phyloP scores from a whole-genome alignment of 495 filamentous ascomycete species.

The Lasiosphaeria ovina region DNA sequence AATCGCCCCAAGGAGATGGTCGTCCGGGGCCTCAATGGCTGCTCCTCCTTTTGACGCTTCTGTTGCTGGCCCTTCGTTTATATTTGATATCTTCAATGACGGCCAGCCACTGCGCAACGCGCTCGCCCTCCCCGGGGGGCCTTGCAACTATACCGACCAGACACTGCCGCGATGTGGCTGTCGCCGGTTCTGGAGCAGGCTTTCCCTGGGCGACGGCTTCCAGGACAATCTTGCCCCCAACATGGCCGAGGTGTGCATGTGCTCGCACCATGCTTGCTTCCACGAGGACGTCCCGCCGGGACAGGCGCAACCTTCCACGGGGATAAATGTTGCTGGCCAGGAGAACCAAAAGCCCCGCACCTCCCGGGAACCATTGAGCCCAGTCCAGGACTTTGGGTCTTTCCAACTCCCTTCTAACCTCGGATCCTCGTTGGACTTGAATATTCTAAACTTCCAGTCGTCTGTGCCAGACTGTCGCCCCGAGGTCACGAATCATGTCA shows the following conservation, averaged over 20 bases:
- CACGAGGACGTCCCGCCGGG: slow-evolving; percentile 49
- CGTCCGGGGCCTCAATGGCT: slow-evolving; percentile 45
- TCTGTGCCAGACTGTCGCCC: slow-evolving; percentile 17
- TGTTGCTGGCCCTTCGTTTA: slow-evolving; percentile 40
- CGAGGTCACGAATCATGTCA: slow-evolving; percentile 21
- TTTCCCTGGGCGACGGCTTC: slow-evolving; percentile 21
- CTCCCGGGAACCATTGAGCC: slow-evolving; percentile 44
- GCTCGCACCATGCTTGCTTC: slow-evolving; percentile 70
- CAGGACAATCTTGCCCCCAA: slow-evolving; percentile 22
- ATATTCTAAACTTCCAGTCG: slow-evolving; percentile 29
- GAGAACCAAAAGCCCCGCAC: slow-evolving; percentile 45
- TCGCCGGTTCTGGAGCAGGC: slow-evolving; percentile 61
- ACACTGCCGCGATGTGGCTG: slow-evolving; percentile 59
- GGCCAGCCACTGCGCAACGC: slow-evolving; percentile 29
- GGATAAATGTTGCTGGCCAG: slow-evolving; percentile 33
- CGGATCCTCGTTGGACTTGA: slow-evolving; percentile 35
- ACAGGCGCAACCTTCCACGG: slow-evolving; percentile 19
- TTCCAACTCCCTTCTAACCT: slow-evolving; percentile 33
- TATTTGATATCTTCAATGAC: slow-evolving; percentile 49
- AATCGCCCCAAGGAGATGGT: slow-evolving; percentile 30
- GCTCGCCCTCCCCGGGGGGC: slow-evolving; percentile 49
- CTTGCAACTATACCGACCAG: slow-evolving; percentile 62
- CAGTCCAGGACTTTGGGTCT: slow-evolving; percentile 39
- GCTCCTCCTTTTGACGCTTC: slow-evolving; percentile 42
- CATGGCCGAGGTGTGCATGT: slow-evolving; percentile 60